These are phyloP conservation scores for Fusarium sp. DNA, from an alignment of 2,329 filamentous ascomycete species.

Conservation along the genomic window DNA sequence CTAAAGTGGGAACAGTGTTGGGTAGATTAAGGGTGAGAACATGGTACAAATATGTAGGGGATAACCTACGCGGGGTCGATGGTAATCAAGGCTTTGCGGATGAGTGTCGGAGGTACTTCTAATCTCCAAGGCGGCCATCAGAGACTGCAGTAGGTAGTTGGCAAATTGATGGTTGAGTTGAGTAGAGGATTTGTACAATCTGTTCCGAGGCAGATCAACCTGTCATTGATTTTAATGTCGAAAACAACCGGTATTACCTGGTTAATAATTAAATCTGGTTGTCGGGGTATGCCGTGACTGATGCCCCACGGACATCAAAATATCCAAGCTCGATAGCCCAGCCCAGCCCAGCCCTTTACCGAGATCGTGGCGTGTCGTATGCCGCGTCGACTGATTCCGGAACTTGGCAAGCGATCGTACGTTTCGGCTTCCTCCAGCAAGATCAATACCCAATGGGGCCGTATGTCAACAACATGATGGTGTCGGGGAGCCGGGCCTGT, in stretches of 20 bases:
- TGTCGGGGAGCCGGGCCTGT: not conserved
- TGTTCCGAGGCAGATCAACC: not conserved
- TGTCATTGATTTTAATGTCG: accelerated
- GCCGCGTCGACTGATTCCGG: not conserved
- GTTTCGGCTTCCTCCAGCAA: not conserved
- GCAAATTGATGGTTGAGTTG: not conserved
- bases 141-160: not conserved
- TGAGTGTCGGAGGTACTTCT: not conserved
- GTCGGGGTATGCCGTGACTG: not conserved
- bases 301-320: not conserved
- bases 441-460: not conserved
- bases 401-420: not conserved
- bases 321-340: not conserved
- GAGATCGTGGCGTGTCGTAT: not conserved
- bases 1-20: too few relatives aligned
- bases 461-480: not conserved
- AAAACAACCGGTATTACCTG: too few relatives aligned
- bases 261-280: not conserved
- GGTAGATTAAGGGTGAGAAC: not conserved
- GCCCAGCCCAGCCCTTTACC: not conserved
- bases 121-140: not conserved
- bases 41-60: not conserved
- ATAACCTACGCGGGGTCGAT: not conserved
- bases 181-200: not conserved
- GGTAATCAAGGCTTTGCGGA: not conserved